Evolutionary conservation across 2,329 filamentous ascomycete genomes (phyloP), one percentile per base, ranked within the genome.

Genomic region (Gyromitra esculenta): DNA sequence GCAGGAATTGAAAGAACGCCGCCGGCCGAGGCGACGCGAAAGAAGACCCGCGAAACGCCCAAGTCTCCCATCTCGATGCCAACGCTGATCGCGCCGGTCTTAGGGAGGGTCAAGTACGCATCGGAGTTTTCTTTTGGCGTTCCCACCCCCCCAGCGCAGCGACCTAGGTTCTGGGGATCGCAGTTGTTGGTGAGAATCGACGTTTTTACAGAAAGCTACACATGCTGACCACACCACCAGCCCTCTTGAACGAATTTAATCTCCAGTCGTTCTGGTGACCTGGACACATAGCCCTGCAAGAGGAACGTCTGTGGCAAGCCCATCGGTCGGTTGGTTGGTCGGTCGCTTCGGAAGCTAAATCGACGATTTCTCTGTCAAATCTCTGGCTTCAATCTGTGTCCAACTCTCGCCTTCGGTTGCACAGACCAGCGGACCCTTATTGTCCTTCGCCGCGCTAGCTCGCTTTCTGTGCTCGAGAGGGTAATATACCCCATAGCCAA

Each of bases 91-190:
- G 59, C 25, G 41, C 64, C 64, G 50, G 41, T 50, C 65, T 62
- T 43, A 65, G 71, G 64, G 43, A 57, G 59, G 59, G 71, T 77
- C 75, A 69, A 73, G 39, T 64, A 77, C 75, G 63, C 75, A 74
- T 77, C 71, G 75, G 75, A 77, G 75, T 43, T 77, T 77, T 77
- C 75, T 77, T 74, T 75, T 77, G 74, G 74, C 65, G 57, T 73
- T 64, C 57, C 75, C 60, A 69, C 50, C 59, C 48, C 64, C 57
- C 75, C 60, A 69, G 57, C 59, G 56, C 64, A 65, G 75, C 57
- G 56, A 50, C 71, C 50, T 77, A 65, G 75, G 75, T 69, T 31
- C 39, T 70, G 64, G 75, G 35, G 75, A 77, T 77, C 75, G 75
- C n/a, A 70, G 31, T 59, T 75, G 57, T 70, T 56, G 57, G 75